Conservation (phyloP, 495 filamentous ascomycete species). For the Penicillium bovifimosum region DNA sequence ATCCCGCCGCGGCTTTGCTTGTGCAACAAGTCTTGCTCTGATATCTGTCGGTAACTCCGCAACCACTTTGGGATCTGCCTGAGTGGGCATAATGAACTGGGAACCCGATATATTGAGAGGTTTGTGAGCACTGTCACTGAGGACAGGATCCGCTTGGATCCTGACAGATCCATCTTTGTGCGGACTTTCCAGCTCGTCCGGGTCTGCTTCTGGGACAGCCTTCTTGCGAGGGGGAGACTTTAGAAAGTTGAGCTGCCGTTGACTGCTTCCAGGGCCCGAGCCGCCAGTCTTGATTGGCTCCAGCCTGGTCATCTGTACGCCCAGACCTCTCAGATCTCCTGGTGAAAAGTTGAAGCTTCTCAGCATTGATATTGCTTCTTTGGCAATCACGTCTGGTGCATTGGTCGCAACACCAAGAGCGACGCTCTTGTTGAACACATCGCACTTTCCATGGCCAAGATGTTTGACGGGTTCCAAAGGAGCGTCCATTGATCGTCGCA, state of each 20-base stretch:
- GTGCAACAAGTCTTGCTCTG: slow-evolving; percentile 59
- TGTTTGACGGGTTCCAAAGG: slow-evolving; percentile 91
- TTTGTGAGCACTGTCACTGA: slow-evolving; percentile 53
- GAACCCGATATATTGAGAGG: slow-evolving; percentile 75
- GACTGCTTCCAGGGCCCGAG: slow-evolving; percentile 49
- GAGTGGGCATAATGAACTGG: slow-evolving; percentile 81
- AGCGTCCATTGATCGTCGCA: slow-evolving; percentile 78
- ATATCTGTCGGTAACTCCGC: slow-evolving; percentile 78
- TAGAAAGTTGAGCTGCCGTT: slow-evolving; percentile 58
- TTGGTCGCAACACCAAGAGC: slow-evolving; percentile 79
- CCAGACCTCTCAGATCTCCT: slow-evolving; percentile 84
- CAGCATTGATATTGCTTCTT: slow-evolving; percentile 77
- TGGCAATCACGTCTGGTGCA: slow-evolving; percentile 59
- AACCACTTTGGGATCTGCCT: slow-evolving; percentile 68
- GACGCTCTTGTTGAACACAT: slow-evolving; percentile 82
- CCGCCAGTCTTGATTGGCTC: slow-evolving; percentile 61
- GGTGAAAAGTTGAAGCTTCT: slow-evolving; percentile 78
- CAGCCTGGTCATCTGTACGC: slow-evolving; percentile 86
- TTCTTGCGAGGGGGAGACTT: slow-evolving; percentile 32
- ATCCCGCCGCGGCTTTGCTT: slow-evolving; percentile 35
- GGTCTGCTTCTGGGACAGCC: slow-evolving; percentile 31
- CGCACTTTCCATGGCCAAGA: slow-evolving; percentile 92
- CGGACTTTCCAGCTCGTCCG: slow-evolving; percentile 61
- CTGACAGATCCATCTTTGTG: slow-evolving; percentile 54
- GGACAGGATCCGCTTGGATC: slow-evolving; percentile 32